Percentiles rank a stretch among this genome's conserved stretches.
These are phyloP conservation scores for Heritiera fomes DNA, from an alignment of 345 rosid species.

Conservation along the genomic window DNA sequence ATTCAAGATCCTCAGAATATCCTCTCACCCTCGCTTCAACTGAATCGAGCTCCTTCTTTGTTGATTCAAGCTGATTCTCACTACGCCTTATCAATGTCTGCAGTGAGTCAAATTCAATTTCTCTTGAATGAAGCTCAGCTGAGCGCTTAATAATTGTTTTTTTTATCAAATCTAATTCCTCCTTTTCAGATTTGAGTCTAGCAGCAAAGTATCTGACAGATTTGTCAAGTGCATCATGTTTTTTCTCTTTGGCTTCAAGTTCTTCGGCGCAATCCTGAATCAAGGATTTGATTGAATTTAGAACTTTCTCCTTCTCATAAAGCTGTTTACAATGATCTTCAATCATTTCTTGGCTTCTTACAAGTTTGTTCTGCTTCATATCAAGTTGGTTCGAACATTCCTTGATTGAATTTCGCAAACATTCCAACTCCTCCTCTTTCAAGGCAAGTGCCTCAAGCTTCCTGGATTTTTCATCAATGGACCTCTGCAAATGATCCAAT, in stretches of 20 bases:
- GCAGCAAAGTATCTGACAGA: conserved; percentile 19
- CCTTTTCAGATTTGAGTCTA: conserved; percentile 23
- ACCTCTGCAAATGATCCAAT: conserved; percentile 5
- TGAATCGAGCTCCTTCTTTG: conserved; percentile 27
- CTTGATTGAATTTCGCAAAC: background rate
- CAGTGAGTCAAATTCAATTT: conserved; percentile 21
- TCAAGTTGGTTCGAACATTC: conserved; percentile 13
- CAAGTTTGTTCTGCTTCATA: background rate
- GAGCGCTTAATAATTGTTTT: background rate
- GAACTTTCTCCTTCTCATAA: background rate
- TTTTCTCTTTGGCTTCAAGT: conserved; percentile 29
- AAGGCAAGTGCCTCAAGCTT: conserved; percentile 23
- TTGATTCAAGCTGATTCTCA: conserved; percentile 20
- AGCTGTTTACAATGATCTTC: background rate
- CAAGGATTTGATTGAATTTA: background rate
- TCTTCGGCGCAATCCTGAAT: conserved; percentile 23
- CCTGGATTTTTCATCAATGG: background rate
- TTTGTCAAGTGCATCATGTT: conserved; percentile 25
- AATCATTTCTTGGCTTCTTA: conserved; percentile 5
- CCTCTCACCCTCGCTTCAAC: conserved; percentile 3
- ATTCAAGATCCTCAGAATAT: conserved; percentile 24
- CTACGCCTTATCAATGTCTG: background rate
- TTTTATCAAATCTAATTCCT: conserved; percentile 17
- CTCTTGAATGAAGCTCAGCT: conserved; percentile 19
- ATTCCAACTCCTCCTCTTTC: conserved; percentile 27